Evolutionary conservation across 805 yeast species (phyloP).

Genomic region (Wickerhamomyces rabaulensis): DNA sequence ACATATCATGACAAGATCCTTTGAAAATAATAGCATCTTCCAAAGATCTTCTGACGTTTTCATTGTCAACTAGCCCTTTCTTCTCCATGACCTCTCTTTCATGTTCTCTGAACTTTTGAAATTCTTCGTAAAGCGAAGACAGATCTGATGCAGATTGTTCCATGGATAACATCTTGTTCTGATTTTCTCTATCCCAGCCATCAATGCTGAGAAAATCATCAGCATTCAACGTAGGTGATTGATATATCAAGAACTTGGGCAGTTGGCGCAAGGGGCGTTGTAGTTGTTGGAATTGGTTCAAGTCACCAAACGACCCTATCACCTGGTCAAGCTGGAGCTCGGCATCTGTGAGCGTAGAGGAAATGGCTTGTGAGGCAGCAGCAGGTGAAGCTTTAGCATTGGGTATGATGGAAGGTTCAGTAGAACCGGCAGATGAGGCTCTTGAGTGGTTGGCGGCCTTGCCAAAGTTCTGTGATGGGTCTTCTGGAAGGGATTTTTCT

Average conservation of each 20-base stretch:
- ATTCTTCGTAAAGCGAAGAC: conserved; percentile 69
- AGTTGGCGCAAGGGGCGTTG: conserved; percentile 18
- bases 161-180: conserved; percentile 47
- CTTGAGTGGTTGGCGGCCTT: not conserved
- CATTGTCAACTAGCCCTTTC: conserved; percentile 80
- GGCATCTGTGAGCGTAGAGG: not conserved
- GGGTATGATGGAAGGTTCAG: not conserved
- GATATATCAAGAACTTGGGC: conserved; percentile 33
- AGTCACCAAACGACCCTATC: conserved; percentile 22
- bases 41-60: conserved; percentile 74
- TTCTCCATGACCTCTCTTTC: conserved; percentile 79
- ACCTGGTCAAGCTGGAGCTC: conserved; percentile 10
- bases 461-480: conserved; percentile 6
- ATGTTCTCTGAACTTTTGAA: conserved; percentile 64
- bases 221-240: conserved; percentile 30
- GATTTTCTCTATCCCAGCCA: conserved; percentile 77
- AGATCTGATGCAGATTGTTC: conserved; percentile 52
- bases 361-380: not conserved
- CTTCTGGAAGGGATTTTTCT: conserved; percentile 17
- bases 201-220: conserved; percentile 28
- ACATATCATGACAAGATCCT: conserved; percentile 92
- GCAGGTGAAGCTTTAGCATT: not conserved
- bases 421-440: not conserved
- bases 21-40: conserved; percentile 82
- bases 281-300: conserved; percentile 3